Evolutionary conservation across 352 stramenopile genomes (phyloP), one percentile per base, ranked within the genome.

Genomic region (Globisporangium emineosum): DNA sequence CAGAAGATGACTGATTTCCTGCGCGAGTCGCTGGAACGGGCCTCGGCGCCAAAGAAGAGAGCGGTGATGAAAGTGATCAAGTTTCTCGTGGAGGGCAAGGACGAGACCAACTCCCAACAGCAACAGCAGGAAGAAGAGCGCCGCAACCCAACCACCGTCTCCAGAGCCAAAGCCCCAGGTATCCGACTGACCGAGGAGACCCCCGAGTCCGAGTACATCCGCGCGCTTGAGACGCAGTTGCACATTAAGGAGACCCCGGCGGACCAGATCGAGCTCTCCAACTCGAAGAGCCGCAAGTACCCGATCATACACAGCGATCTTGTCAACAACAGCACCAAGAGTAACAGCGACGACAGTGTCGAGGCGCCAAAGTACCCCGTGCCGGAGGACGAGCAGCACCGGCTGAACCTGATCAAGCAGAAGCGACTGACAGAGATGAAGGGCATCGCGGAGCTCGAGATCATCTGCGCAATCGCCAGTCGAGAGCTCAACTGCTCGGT

Each of bases 51-150:
- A 57, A 25, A 52, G 19, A 77, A 79, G 57, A 62, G 56, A 1
- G 73, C 67, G 21, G 72, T 82, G 13, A 62, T 72, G 49, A 72
- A 72, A 53, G 76, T 85, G 43, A 79, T 82, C 66, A 78, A 69
- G 52, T 74, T 81, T 63, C 72, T 82, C 3, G 68, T 77, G 17
- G 67, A 82, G 12, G 68, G 74, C 25, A 70, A 85, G 13, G 19
- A 29, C n/a, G 27, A 45, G 8, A 25, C 56, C 10, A 30, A 43
- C 9, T 30, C 19, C 13, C 32, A 60, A 13, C 19, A 60, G 21
- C 53, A 60, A 5, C 21, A 30, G 5, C 37, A 40, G 17, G 17
- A 47, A 5, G n/a, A 56, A 29, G 45, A 35, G n/a, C 3, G 40
- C 0, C 40, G 40, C 40, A 47, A 21, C 40, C 17, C 30, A 7